Conservation (phyloP, 78 protist genomes). For the slime mould (Dictyostelium discoideum) region DNA sequence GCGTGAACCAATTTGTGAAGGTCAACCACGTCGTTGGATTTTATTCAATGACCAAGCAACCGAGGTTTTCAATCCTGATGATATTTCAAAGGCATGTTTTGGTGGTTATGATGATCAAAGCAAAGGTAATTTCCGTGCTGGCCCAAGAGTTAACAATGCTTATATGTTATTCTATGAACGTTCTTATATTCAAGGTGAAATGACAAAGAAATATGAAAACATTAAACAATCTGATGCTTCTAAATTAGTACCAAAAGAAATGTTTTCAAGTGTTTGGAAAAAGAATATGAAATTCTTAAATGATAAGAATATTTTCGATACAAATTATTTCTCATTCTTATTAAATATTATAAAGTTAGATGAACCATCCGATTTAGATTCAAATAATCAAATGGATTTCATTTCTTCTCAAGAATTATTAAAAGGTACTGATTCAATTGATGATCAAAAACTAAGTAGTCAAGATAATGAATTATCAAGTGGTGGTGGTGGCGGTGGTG, state of each 20-base stretch:
- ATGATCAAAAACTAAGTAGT: neutral
- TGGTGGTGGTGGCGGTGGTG: no score
- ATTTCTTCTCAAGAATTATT: conserved; percentile 16
- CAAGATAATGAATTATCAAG: neutral
- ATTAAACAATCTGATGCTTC: conserved; percentile 6
- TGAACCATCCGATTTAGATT: neutral
- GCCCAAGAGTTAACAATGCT: conserved; percentile 70
- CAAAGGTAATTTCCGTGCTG: neutral
- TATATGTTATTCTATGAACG: conserved; percentile 87
- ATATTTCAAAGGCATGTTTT: conserved; percentile 73
- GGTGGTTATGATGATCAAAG: conserved; percentile 84
- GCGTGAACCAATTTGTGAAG: conserved; percentile 51
- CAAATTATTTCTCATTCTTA: conserved; percentile 71
- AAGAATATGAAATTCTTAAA: conserved; percentile 85
- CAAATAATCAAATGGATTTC: conserved; percentile 8
- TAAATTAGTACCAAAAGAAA: conserved; percentile 63
- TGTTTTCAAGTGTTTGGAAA: conserved; percentile 70
- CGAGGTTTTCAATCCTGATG: conserved; percentile 79
- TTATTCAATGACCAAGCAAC: conserved; percentile 84
- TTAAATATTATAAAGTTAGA: conserved; percentile 6
- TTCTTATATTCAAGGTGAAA: neutral
- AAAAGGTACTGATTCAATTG: neutral
- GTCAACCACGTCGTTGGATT: conserved; percentile 74
- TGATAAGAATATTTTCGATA: conserved; percentile 85
- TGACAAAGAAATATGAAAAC: conserved; percentile 21